Base-by-base conservation (phyloP, 2,329 filamentous ascomycete genomes). In the Claviceps africana region DNA sequence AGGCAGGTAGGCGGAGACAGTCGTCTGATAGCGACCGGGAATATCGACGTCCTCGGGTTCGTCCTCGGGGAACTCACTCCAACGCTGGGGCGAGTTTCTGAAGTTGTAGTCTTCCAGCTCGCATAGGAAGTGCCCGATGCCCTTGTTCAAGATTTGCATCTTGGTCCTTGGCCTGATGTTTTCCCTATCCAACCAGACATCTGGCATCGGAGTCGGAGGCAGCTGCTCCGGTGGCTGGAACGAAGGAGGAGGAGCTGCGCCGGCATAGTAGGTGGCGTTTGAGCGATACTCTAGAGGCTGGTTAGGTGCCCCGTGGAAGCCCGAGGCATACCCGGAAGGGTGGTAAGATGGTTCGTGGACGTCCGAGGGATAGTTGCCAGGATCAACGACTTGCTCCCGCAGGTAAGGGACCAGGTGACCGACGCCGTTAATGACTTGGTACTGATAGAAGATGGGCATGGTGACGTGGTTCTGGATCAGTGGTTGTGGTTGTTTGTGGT, bases 41-140 rank as follows among this genome's bases (percentile, higher is more conserved):
- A 2, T 22, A 4, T 51, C 42, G n/a, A 21, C 25, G 3, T 47
- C 44, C n/a, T 42, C 50, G 15, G 25, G 44, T 5, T 15, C 30
- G 13, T n/a, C 8, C 21, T 52, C 51, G 5, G 51, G 45, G 8
- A 52, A 52, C 45, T 48, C 37, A 8, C 51, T 52, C 51, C 51
- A 52, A 19, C 17, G 45, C 19, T 48, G 37, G 30, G 35, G 13
- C 28, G 46, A 48, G 19, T 13, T 44, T 1, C 15, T 21, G n/a
- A 25, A 15, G 45, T 52, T 52, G 47, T 47, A 45, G 44, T 52
- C 47, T n/a, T 43, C 50, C 55, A 52, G 33, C 10, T n/a, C 15
- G 3, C 6, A n/a, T 10, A 51, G 35, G 44, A 30, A 47, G 35
- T n/a, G 22, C 8, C 19, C 22, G 13, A 51, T 47, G 33, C 50